Evolutionary conservation across 805 yeast genomes (phyloP).

Genomic region (Pichia paraexigua): DNA sequence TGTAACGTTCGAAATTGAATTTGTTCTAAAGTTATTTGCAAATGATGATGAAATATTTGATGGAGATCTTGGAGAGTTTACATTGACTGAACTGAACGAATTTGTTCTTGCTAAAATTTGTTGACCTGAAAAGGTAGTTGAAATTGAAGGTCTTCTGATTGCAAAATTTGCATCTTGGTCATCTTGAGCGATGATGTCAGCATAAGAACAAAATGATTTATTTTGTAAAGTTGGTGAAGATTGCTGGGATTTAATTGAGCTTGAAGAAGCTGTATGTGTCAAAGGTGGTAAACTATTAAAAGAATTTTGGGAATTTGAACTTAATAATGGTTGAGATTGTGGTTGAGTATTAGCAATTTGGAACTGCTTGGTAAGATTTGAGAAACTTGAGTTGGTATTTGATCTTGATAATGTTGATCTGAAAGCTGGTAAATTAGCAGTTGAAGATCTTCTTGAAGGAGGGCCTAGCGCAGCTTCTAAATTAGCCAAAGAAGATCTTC

Average conservation of each 20-base stretch:
- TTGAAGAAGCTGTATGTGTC: constrained; percentile 3
- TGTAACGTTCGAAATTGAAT: neutral
- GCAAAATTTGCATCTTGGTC: constrained; percentile 34
- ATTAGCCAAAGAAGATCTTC: constrained; percentile 48
- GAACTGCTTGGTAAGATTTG: constrained; percentile 23
- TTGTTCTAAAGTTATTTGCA: constrained; percentile 1
- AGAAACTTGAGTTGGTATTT: constrained; percentile 16
- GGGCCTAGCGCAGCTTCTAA: constrained; percentile 28
- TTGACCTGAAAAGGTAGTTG: constrained; percentile 33
- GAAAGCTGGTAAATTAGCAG: constrained; percentile 8
- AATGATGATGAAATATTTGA: neutral
- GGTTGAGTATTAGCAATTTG: constrained; percentile 4
- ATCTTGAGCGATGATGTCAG: constrained; percentile 68
- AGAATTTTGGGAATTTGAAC: constrained; percentile 1
- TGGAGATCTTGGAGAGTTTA: constrained; percentile 16
- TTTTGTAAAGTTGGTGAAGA: constrained; percentile 16
- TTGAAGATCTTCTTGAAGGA: constrained; percentile 10
- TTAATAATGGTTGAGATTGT: constrained; percentile 1
- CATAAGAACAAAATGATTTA: constrained; percentile 61
- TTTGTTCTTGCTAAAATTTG: constrained; percentile 23
- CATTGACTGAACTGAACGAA: constrained; percentile 15
- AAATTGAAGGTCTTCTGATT: constrained; percentile 53
- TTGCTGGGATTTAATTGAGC: neutral
- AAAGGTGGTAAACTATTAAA: constrained; percentile 8
- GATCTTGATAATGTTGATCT: constrained; percentile 17